Evolutionary conservation across 2,329 filamentous ascomycete species (phyloP), one percentile per base, ranked within the genome.

Genomic region (Xylariaceae sp.): DNA sequence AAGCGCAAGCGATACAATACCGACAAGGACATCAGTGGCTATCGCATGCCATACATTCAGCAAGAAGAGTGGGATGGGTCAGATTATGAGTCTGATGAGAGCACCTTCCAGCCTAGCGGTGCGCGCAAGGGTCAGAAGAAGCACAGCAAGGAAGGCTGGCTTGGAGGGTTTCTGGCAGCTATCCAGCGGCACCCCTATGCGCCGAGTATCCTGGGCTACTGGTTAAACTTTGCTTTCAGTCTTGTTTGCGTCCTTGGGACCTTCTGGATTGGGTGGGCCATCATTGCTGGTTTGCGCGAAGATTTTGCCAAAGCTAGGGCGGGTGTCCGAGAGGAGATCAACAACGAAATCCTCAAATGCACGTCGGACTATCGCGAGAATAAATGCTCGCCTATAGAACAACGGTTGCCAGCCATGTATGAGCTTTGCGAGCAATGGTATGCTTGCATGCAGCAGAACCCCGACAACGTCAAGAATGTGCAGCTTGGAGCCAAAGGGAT

Each of bases 401-500:
- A 76, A 15, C 76, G 85, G 12, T 66, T 85, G 3, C 91, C 90
- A 0, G 88, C 86, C 0, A 71, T 97, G 53, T 78, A 85, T 47
- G 67, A 66, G 0, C 69, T 85, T 3, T 98, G 93, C 62, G 77
- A 81, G 26, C 78, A 83, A 47, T 97, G 91, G 91, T 81, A 85
- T 49, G 72, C 79, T 24, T 97, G 93, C 65, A 95, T 95, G 88
- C 81, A 83, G 50, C 80, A 84, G 50, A 87, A 96, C 56, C 83
- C 89, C 0, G 74, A 82, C 34, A 80, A 81, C 42, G 81, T 95
- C 42, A 89, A 87, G 51, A 76, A 84, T 29, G 85, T 91, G 32
- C 85, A 83, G 55, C 81, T 95, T 30, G 88, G 85, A 15, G 90
- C 89, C 4, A 85, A 87, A 57, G 93, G 90, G 19, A 86, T 96